Conservation (phyloP, 2,329 filamentous ascomycete species). For the Septoria linicola region DNA sequence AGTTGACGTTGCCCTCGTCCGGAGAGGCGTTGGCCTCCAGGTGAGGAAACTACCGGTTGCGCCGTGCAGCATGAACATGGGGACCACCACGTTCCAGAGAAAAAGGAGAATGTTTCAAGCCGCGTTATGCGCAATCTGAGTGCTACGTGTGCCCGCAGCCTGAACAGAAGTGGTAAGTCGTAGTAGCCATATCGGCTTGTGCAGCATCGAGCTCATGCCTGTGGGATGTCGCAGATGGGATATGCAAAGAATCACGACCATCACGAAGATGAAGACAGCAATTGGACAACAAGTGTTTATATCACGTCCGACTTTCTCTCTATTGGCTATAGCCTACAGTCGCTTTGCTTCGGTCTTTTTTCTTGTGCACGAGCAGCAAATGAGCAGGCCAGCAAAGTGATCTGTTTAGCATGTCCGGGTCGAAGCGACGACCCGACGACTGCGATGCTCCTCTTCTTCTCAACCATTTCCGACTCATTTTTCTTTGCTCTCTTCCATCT, state of each 20-base stretch:
- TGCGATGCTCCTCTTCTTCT: slow-evolving; percentile 7
- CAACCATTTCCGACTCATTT: slow-evolving; percentile 7
- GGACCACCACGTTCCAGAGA: background rate
- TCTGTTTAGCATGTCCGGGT: background rate
- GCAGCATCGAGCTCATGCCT: background rate
- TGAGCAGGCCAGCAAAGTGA: slow-evolving; percentile 2
- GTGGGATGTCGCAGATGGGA: background rate
- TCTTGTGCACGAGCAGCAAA: background rate
- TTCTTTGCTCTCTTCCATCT: slow-evolving; percentile 11
- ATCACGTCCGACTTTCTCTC: background rate
- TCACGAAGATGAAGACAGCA: background rate
- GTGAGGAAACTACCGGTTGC: background rate
- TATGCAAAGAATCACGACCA: background rate
- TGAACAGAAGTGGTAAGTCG: background rate
- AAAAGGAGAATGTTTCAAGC: slow-evolving; percentile 1
- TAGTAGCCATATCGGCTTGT: background rate
- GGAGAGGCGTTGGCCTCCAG: background rate
- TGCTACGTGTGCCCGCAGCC: background rate
- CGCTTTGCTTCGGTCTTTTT: background rate
- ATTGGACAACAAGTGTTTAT: background rate
- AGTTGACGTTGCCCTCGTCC: background rate
- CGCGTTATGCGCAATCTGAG: background rate
- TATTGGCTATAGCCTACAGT: background rate
- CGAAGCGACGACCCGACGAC: slow-evolving; percentile 6
- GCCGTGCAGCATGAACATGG: slow-evolving; percentile 2